Percentiles rank a stretch among this genome's conserved stretches.
phyloP scores from a whole-genome alignment of 179 eudicot genomes.

The Actinidia arguta region DNA sequence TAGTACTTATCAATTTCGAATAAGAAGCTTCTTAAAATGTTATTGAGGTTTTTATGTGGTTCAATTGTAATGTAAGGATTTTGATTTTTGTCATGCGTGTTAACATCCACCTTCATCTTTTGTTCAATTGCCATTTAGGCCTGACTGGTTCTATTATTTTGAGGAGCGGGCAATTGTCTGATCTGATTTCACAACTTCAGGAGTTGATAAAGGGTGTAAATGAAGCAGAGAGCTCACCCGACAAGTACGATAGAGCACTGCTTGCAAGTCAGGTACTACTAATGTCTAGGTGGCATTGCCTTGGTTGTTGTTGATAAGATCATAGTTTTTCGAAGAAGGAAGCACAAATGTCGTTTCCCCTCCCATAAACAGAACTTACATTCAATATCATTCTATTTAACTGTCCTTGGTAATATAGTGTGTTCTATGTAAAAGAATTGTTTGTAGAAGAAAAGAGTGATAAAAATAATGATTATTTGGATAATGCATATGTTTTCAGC shows the following conservation, averaged over 20 bases:
- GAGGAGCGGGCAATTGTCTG: slow-evolving; percentile 86
- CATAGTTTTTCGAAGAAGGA: background rate
- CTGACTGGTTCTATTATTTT: slow-evolving; percentile 82
- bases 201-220: slow-evolving; percentile 68
- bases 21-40: too few species aligned
- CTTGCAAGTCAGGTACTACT: slow-evolving; percentile 84
- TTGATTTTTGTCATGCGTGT: background rate
- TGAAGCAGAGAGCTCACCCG: slow-evolving; percentile 68
- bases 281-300: background rate
- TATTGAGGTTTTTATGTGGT: background rate
- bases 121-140: slow-evolving; percentile 46
- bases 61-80: background rate
- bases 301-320: background rate
- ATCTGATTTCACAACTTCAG: slow-evolving; percentile 78
- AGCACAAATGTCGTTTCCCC: background rate
- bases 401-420: background rate
- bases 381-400: background rate
- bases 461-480: background rate
- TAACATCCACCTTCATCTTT: slow-evolving; percentile 7
- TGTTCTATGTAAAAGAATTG: background rate
- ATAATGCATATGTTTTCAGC: background rate
- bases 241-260: slow-evolving; percentile 65
- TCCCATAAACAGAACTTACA: background rate
- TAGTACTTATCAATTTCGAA: too few species aligned
- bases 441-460: background rate